Conservation (phyloP, 805 yeast genomes). For the Pichia scutulata region DNA sequence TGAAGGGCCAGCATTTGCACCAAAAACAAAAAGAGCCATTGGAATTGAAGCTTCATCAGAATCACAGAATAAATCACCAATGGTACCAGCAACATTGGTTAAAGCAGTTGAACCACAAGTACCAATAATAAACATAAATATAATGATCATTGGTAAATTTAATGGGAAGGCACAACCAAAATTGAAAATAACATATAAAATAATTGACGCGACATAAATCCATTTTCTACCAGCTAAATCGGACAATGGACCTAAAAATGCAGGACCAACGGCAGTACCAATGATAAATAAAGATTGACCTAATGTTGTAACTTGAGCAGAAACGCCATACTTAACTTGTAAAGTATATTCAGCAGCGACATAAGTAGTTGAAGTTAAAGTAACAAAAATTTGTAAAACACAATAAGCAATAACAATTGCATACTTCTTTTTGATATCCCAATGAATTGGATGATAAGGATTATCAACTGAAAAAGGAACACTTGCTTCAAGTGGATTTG, state of each 20-base stretch:
- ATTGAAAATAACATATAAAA: conserved; percentile 25
- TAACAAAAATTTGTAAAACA: conserved; percentile 25
- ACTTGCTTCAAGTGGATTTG: conserved; percentile 25
- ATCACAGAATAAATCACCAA: conserved; percentile 30
- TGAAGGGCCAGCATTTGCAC: conserved; percentile 31
- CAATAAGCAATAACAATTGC: conserved; percentile 22
- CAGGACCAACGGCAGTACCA: conserved; percentile 32
- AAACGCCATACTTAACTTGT: conserved; percentile 21
- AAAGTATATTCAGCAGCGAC: conserved; percentile 26
- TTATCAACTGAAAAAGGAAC: conserved; percentile 22
- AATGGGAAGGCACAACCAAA: conserved; percentile 30
- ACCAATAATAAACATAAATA: conserved; percentile 28
- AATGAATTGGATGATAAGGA: conserved; percentile 28
- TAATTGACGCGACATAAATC: conserved; percentile 27
- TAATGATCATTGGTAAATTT: conserved; percentile 29
- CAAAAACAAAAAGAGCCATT: conserved; percentile 29
- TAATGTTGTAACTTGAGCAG: conserved; percentile 28
- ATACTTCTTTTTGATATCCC: conserved; percentile 23
- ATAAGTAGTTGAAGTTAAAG: conserved; percentile 28
- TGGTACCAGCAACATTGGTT: conserved; percentile 31
- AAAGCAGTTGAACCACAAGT: conserved; percentile 28
- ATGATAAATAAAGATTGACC: conserved; percentile 31
- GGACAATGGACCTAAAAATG: conserved; percentile 30
- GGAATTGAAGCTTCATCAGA: conserved; percentile 31
- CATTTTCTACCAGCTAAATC: conserved; percentile 32